Evolutionary conservation across 192 early-diverging fungal species (phyloP).

Genomic region (Podila minutissima): DNA sequence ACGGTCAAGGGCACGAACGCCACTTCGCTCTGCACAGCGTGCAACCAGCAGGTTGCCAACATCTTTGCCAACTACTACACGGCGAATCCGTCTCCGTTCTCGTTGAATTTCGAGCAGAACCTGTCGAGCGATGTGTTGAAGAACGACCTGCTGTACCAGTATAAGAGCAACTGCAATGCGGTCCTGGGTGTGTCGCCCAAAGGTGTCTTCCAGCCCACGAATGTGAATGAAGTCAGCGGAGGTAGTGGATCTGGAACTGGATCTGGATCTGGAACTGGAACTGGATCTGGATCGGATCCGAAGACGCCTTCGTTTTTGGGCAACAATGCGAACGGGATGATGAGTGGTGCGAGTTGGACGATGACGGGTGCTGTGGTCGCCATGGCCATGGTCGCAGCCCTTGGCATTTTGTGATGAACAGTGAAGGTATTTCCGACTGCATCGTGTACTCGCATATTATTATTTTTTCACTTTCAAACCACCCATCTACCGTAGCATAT

Average conservation of each 20-base stretch:
- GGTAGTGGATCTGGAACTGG: not conserved
- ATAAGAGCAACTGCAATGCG: conserved; percentile 19
- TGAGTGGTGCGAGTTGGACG: not conserved
- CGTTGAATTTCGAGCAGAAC: conserved; percentile 11
- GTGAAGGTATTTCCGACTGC: too few relatives aligned
- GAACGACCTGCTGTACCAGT: conserved; percentile 2
- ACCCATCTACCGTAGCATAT: too few relatives aligned
- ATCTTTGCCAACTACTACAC: conserved; percentile 28
- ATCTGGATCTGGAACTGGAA: not conserved
- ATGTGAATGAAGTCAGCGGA: not conserved
- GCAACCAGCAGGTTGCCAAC: conserved; percentile 34
- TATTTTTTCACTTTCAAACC: too few relatives aligned
- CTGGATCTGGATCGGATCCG: not conserved
- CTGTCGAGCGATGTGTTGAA: conserved; percentile 7
- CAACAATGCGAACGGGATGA: not conserved
- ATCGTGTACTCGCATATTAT: too few relatives aligned
- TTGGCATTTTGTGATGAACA: not conserved
- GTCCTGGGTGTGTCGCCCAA: conserved; percentile 8
- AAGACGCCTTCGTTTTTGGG: conserved; percentile 6
- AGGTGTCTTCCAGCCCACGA: conserved; percentile 18
- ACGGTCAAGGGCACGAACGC: not conserved
- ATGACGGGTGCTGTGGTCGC: conserved; percentile 1
- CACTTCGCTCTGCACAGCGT: conserved; percentile 4
- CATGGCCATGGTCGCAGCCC: not conserved
- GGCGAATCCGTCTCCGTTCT: conserved; percentile 1